Conservation (phyloP, 148 eudicot species). For the Fagopyrum tataricum region DNA sequence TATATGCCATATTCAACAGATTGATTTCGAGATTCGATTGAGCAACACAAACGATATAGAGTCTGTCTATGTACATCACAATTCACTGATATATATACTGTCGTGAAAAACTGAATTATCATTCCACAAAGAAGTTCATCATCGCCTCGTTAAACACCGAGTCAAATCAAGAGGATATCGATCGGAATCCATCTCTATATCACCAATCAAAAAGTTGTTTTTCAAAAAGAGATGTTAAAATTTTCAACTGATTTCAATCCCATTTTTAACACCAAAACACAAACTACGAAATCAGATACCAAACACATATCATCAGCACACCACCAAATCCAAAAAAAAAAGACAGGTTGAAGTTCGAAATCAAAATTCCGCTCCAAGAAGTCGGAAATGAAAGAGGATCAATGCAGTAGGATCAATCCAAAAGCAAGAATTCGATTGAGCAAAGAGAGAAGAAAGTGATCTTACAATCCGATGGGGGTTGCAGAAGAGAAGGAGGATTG, state of each 20-base stretch:
- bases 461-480: slow-evolving; percentile 7
- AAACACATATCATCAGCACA: background rate
- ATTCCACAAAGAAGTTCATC: background rate
- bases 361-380: background rate
- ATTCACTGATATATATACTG: background rate
- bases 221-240: background rate
- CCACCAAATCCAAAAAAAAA: slow-evolving; percentile 3
- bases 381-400: slow-evolving; percentile 1
- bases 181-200: slow-evolving; percentile 5
- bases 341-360: background rate
- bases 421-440: background rate
- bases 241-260: background rate
- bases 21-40: background rate
- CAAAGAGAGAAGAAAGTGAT: background rate
- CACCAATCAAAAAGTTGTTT: background rate
- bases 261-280: background rate
- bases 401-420: background rate
- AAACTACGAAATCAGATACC: background rate
- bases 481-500: slow-evolving; percentile 1
- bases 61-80: background rate
- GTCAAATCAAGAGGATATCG: background rate
- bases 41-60: background rate
- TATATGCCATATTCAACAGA: background rate
- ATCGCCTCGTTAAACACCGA: background rate
- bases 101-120: background rate